Evolutionary conservation across 1,284 basidiomycete genomes (phyloP).

Genomic region (Apiotrichum sp.): DNA sequence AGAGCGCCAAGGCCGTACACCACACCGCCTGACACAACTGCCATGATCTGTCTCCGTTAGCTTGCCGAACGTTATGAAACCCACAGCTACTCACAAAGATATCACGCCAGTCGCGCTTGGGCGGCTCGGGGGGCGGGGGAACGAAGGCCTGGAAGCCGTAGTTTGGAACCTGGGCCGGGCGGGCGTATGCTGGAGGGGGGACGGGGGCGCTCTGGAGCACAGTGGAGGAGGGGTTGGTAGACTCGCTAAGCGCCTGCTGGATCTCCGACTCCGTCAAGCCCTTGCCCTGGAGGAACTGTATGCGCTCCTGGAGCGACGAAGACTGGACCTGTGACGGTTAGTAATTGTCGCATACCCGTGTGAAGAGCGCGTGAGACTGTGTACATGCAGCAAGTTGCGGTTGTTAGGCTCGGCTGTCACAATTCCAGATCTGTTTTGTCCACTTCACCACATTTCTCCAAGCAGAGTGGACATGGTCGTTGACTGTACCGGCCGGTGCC

Average conservation of each 20-base stretch:
- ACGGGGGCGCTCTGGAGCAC: constrained; percentile 16
- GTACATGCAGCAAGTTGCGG: too few relatives aligned
- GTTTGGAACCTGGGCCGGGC: neutral
- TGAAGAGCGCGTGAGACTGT: neutral
- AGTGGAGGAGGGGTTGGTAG: constrained; percentile 25
- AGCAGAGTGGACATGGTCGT: too few relatives aligned
- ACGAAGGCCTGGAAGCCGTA: constrained; percentile 35
- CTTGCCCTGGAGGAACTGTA: constrained; percentile 92
- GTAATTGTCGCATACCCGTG: neutral
- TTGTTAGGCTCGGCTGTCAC: too few relatives aligned
- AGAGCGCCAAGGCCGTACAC: constrained; percentile 82
- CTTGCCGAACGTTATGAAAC: too few relatives aligned
- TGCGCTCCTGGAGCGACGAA: constrained; percentile 72
- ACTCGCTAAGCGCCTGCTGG: constrained; percentile 72
- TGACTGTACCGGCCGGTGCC: too few relatives aligned
- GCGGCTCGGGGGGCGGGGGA: constrained; percentile 38
- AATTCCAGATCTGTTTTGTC: too few relatives aligned
- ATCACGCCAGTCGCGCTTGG: constrained; percentile 79
- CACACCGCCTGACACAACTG: constrained; percentile 80
- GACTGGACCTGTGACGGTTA: constrained; percentile 46
- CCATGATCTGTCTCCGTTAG: constrained; percentile 65
- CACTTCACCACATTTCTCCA: too few relatives aligned
- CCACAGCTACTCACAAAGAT: constrained; percentile 66
- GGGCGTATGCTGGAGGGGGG: constrained; percentile 39
- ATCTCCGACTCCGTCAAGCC: constrained; percentile 80